Conservation (phyloP, 2,329 filamentous ascomycete genomes). For the Trichophyton benhamiae region DNA sequence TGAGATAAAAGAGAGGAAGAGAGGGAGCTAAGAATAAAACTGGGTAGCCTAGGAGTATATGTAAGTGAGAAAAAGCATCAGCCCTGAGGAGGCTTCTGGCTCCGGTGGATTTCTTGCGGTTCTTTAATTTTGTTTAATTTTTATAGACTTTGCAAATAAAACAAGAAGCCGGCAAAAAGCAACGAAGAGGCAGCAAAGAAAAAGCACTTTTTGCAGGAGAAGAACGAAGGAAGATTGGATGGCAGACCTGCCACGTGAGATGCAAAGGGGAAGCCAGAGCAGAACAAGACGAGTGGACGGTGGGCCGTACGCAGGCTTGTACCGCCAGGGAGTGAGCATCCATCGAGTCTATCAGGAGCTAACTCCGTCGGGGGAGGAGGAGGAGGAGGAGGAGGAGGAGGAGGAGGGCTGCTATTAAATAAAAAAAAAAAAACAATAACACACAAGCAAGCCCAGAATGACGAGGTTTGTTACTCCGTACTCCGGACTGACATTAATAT, state of each 20-base stretch:
- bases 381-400: no score
- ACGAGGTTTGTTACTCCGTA: no score
- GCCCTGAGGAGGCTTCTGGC: background rate
- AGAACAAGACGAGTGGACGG: background rate
- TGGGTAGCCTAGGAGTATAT: background rate
- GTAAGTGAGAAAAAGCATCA: background rate
- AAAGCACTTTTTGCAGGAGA: background rate
- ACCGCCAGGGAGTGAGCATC: no score
- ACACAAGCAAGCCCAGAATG: no score
- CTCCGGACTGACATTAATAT: no score
- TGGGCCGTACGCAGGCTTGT: background rate
- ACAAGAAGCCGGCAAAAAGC: background rate
- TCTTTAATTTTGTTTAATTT: constrained; percentile 4
- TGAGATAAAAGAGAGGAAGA: background rate
- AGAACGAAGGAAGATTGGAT: background rate
- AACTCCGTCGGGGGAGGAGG: no score
- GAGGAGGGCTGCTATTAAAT: no score
- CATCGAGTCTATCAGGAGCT: no score
- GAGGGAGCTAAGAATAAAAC: background rate
- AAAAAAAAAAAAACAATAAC: no score
- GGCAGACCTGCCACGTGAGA: constrained; percentile 2
- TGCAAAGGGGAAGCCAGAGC: background rate
- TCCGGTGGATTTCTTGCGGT: constrained; percentile 3
- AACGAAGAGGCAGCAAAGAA: background rate
- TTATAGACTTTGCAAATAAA: background rate